These are phyloP conservation scores for Lachnellula cervina DNA, from an alignment of 2,329 filamentous ascomycete species.

Conservation along the genomic window DNA sequence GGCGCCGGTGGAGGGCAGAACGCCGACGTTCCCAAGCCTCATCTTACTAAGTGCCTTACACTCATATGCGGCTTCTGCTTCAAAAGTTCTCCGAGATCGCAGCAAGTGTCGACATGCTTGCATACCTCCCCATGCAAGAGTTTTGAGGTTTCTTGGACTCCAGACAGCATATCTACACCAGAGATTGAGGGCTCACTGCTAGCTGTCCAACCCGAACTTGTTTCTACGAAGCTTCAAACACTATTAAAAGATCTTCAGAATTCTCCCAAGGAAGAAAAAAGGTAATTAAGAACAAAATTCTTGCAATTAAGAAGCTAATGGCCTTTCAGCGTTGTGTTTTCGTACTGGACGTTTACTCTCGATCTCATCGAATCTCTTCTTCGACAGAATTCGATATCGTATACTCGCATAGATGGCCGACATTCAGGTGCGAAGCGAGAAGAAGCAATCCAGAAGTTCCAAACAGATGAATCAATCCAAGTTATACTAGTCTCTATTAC, in stretches of 20 bases:
- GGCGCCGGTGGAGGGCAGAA: not conserved
- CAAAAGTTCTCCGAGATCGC: slow-evolving; percentile 18
- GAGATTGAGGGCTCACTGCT: not conserved
- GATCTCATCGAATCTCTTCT: slow-evolving; percentile 41
- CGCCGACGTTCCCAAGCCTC: slow-evolving; percentile 7
- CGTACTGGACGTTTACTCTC: slow-evolving; percentile 45
- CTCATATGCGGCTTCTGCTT: slow-evolving; percentile 33
- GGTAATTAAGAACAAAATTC: slow-evolving; percentile 25
- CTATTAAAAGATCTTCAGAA: slow-evolving; percentile 5
- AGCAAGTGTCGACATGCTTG: slow-evolving; percentile 24
- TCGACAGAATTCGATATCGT: slow-evolving; percentile 30
- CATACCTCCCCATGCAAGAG: slow-evolving; percentile 21
- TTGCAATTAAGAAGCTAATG: slow-evolving; percentile 7
- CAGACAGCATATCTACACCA: not conserved
- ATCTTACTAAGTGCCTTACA: slow-evolving; percentile 33
- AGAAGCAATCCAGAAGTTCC: slow-evolving; percentile 38
- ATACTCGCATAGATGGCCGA: slow-evolving; percentile 44
- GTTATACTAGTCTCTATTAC: slow-evolving; percentile 46
- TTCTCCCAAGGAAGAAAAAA: slow-evolving; percentile 29
- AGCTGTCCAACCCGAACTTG: not conserved
- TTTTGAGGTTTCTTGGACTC: slow-evolving; percentile 3
- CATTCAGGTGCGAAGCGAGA: slow-evolving; percentile 40
- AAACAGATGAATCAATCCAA: slow-evolving; percentile 32
- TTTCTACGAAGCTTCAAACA: slow-evolving; percentile 12
- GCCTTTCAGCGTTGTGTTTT: slow-evolving; percentile 44